phyloP scores from a whole-genome alignment of 2,329 filamentous ascomycete species.

The Exophiala sp. region DNA sequence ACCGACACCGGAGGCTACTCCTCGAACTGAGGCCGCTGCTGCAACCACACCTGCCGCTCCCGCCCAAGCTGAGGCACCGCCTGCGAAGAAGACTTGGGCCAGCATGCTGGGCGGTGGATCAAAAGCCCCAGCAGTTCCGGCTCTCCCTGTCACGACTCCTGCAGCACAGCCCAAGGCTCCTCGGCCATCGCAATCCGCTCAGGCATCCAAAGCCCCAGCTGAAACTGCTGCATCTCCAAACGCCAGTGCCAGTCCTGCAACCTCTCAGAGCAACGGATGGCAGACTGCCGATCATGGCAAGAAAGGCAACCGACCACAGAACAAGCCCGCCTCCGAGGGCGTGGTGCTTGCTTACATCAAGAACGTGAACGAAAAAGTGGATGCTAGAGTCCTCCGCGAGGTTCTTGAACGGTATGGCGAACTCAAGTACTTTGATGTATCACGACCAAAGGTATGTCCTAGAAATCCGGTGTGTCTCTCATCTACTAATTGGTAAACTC shows the following conservation, averaged over 20 bases:
- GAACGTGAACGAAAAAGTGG: conserved; percentile 85
- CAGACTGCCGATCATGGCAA: conserved; percentile 83
- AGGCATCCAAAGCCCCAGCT: conserved; percentile 33
- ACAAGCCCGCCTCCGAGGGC: conserved; percentile 61
- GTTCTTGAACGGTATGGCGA: conserved; percentile 65
- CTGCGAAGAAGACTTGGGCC: conserved; percentile 56
- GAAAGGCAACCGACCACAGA: conserved; percentile 67
- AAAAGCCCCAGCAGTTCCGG: conserved; percentile 38
- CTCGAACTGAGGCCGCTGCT: conserved; percentile 47
- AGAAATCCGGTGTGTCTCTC: background rate
- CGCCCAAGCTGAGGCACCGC: conserved; percentile 47
- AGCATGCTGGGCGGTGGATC: conserved; percentile 45
- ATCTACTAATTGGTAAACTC: conserved; percentile 26
- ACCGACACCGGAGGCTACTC: conserved; percentile 35
- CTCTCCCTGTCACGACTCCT: conserved; percentile 35
- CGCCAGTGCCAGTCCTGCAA: conserved; percentile 34
- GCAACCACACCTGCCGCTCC: conserved; percentile 40
- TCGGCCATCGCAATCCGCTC: conserved; percentile 33
- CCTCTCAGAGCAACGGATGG: conserved; percentile 58
- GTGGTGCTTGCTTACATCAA: conserved; percentile 85
- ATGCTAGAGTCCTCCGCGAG: conserved; percentile 63
- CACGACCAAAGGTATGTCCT: conserved; percentile 64
- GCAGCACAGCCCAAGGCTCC: conserved; percentile 34
- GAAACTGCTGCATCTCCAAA: conserved; percentile 33
- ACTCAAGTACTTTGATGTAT: conserved; percentile 58